A percentile compares a stretch with the other conserved stretches of the same genome.
These are phyloP conservation scores for Tilletia setariae DNA, from an alignment of 1,284 basidiomycete species.

Conservation along the genomic window DNA sequence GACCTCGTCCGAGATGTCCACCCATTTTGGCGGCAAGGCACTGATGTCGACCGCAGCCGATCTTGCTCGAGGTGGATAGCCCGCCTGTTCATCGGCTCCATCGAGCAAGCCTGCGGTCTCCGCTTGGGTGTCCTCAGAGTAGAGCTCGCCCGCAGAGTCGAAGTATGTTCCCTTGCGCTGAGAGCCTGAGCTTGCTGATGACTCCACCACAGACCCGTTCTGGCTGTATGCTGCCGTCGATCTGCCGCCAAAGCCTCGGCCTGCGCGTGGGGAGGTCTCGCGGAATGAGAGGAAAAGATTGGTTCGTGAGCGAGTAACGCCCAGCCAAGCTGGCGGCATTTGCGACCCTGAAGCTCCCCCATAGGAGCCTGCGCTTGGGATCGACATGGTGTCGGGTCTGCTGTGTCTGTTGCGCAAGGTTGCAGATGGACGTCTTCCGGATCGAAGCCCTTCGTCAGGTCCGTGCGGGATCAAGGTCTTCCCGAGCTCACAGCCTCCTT, in stretches of 20 bases:
- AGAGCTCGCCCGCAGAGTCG: constrained; percentile 27
- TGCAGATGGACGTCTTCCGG: neutral
- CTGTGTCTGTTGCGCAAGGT: neutral
- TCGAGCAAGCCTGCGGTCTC: constrained; percentile 5
- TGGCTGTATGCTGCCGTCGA: constrained; percentile 42
- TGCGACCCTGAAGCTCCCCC: neutral
- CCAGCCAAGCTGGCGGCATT: constrained; percentile 19
- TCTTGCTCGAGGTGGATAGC: constrained; percentile 18
- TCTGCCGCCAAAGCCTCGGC: constrained; percentile 11
- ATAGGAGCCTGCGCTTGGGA: neutral
- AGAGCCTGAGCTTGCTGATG: neutral
- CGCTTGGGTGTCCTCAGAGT: constrained; percentile 17
- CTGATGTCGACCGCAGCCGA: constrained; percentile 17
- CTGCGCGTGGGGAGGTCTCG: constrained; percentile 62
- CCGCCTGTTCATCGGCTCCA: constrained; percentile 56
- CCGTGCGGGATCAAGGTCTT: too few species aligned
- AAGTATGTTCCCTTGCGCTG: constrained; percentile 25
- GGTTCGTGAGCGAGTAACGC: constrained; percentile 75
- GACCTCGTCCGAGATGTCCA: constrained; percentile 45
- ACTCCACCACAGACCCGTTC: constrained; percentile 19
- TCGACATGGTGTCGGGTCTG: neutral
- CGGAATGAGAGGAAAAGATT: constrained; percentile 91
- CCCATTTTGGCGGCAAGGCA: constrained; percentile 51
- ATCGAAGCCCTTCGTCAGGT: neutral
- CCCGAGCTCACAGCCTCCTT: too few species aligned